Conservation (phyloP, 1,284 basidiomycete species). For the Leccinum pallidistipes region DNA sequence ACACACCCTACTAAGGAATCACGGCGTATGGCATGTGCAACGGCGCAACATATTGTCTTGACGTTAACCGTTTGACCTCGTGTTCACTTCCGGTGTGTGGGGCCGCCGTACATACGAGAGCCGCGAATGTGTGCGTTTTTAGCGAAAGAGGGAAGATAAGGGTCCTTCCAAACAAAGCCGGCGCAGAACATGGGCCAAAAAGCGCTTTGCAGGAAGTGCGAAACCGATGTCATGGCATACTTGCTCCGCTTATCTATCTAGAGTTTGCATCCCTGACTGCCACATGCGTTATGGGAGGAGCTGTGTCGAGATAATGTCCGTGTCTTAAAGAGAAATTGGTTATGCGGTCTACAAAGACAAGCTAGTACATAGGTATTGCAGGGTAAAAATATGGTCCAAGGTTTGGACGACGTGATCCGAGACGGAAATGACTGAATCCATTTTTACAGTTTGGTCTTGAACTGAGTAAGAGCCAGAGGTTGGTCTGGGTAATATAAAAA, state of each 20-base stretch:
- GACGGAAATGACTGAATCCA: not conserved
- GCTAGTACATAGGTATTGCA: not conserved
- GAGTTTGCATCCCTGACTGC: constrained; percentile 2
- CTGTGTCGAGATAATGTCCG: not conserved
- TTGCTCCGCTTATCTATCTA: not conserved
- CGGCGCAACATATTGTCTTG: not conserved
- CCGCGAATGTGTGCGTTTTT: not conserved
- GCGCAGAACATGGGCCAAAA: not conserved
- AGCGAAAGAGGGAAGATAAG: not conserved
- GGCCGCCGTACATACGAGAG: not conserved
- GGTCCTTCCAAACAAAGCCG: not conserved
- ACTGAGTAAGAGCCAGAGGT: constrained; percentile 33
- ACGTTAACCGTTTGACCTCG: not conserved
- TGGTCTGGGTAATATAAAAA: constrained; percentile 24
- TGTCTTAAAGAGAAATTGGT: not conserved
- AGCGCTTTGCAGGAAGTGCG: not conserved
- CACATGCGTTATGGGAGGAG: constrained; percentile 2
- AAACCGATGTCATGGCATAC: not conserved
- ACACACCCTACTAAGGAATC: not conserved
- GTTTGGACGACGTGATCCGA: not conserved
- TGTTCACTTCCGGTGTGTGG: not conserved
- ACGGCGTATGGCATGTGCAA: not conserved
- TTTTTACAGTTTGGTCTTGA: constrained; percentile 25
- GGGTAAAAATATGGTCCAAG: not conserved
- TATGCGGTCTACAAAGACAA: not conserved